Evolutionary conservation across 768 basidiomycete genomes (phyloP), one percentile per base, ranked within the genome.

Genomic region (Daedalea quercina): DNA sequence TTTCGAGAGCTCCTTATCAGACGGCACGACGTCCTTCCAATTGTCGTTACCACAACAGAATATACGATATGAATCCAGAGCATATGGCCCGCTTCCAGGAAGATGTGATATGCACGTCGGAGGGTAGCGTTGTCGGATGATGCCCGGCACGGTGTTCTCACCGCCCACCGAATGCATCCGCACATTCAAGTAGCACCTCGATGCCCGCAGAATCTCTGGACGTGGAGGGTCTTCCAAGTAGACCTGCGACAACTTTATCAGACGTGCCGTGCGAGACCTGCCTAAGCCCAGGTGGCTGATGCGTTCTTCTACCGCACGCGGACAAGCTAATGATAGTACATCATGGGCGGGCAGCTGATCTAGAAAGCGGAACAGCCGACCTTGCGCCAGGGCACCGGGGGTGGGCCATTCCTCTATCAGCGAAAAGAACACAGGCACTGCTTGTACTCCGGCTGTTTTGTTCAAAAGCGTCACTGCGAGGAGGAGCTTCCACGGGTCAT

Each of bases 21-120:
- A 63, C 0, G 88, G 85, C 60, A 73, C 68, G 13, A 88, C 85
- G 0, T 58, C 51, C 60, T 80, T 79, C 88, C 87, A 89, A 51
- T 80, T 80, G 11, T 75, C 72, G 9, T 53, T 60, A 24, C 52
- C 58, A 6, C 34, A 53, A 54, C 79, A 86, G 65, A 86, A 90
- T 19, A 90, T 87, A 37, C 85, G 76, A 59, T 87, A 86, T 3
- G 84, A 87, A 63, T 90, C 87, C 1, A 86, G 73, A 1, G 88
- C 88, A 54, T 90, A 90, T 2, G 72, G 69, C 0, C 88, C 87
- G 1, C 81, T 72, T 0, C 86, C 86, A 0, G 84, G 81, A 24
- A 83, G 73, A 58, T 82, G 76, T 37, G 80, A 78, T 50, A 82
- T 68, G 11, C 76, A 69, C 9, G 78, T 80, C 6, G 68, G 62